Conservation (phyloP, 495 filamentous ascomycete genomes). For the Penicillium coprophilum region DNA sequence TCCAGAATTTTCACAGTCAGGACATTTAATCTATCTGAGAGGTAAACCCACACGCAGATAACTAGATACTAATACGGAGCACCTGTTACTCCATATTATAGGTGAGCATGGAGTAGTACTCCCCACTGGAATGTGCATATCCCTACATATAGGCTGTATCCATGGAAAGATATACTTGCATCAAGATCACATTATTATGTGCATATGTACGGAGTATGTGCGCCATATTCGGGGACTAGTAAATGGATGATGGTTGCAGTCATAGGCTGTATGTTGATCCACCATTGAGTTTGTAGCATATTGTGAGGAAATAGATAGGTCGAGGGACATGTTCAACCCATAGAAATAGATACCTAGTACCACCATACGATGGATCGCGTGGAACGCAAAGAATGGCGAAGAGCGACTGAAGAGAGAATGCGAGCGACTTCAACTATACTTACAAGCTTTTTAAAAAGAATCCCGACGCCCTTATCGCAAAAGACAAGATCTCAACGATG, state of each 20-base stretch:
- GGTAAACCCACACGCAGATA: too few species aligned
- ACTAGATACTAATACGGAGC: too few species aligned
- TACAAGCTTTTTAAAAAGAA: neutral
- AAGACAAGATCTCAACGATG: neutral
- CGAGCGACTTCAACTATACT: conserved; percentile 60
- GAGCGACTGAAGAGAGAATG: conserved; percentile 74
- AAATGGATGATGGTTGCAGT: neutral
- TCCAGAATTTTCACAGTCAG: too few species aligned
- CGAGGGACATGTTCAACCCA: neutral
- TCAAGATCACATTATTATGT: neutral
- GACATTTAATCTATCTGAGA: too few species aligned
- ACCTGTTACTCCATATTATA: neutral
- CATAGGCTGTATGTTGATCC: neutral
- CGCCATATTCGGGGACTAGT: neutral
- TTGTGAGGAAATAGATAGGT: neutral
- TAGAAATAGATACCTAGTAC: neutral
- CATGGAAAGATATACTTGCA: neutral
- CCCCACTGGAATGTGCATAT: neutral
- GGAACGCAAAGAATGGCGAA: conserved; percentile 77
- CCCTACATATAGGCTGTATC: neutral
- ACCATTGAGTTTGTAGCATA: neutral
- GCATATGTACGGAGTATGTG: too few species aligned
- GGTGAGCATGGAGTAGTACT: neutral
- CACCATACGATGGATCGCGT: conserved; percentile 72
- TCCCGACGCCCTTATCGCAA: neutral